Percentiles rank a stretch among this genome's conserved stretches.
phyloP scores from a whole-genome alignment of 2,329 filamentous ascomycete species.

The Leptographium flavum region DNA sequence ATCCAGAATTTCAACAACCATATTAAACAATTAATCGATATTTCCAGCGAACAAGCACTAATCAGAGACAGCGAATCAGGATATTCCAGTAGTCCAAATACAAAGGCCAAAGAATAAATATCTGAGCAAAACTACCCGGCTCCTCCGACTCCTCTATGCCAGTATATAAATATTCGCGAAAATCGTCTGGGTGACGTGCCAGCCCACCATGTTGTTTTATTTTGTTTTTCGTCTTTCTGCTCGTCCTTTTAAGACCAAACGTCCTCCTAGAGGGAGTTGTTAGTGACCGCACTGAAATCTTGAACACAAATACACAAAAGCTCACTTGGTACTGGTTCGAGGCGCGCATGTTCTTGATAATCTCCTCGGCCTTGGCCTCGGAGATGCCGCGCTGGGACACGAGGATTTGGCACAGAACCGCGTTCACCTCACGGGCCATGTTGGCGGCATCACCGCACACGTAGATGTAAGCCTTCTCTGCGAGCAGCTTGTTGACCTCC shows the following conservation, averaged over 20 bases:
- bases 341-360: constrained; percentile 92
- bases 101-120: background rate
- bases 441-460: constrained; percentile 96
- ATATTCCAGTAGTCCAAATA: background rate
- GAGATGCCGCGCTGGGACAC: constrained; percentile 68
- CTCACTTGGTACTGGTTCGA: constrained; percentile 88
- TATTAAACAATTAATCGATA: background rate
- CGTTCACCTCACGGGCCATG: constrained; percentile 90
- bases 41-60: background rate
- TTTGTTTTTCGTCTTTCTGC: background rate
- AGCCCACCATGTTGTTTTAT: background rate
- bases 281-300: background rate
- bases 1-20: no score
- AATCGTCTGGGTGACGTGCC: background rate
- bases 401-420: constrained; percentile 75
- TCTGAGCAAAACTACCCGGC: background rate
- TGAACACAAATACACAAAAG: no score
- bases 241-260: constrained; percentile 61
- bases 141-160: constrained; percentile 3
- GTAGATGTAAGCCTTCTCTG: constrained; percentile 86
- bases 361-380: constrained; percentile 81
- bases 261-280: constrained; percentile 42
- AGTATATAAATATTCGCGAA: background rate
- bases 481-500: constrained; percentile 75
- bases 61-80: no score